Base-by-base conservation (phyloP, 164 flowering plant genomes). In the Stephania japonica region DNA sequence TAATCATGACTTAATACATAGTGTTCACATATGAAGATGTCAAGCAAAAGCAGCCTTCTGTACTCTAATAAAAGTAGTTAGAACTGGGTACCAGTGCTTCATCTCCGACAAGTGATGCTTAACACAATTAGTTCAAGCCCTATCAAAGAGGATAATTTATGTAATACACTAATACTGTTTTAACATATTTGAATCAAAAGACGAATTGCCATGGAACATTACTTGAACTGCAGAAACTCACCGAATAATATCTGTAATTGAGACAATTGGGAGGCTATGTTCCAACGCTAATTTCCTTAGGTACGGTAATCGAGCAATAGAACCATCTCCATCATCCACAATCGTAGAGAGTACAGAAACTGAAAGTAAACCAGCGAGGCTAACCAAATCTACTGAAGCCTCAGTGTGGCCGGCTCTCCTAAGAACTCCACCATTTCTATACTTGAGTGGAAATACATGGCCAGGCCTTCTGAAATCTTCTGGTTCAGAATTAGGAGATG, bases 381-480 rank as follows among this genome's bases (percentile, higher is more conserved):
- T 76, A 68, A 90, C 84, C 75, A 92, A 80, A 85, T 94, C 97
- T 23, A 92, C 88, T 27, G 97, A 92, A 77, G 99, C 99, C 84
- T 94, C 97, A 16, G 97, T 92, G 73, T 92, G 99, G 69, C 97
- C 95, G 65, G 88, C 92, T 76, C 97, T 84, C 67, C 90, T 85
- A 21, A 92, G 76, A 77, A 94, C 91, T 25, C 98, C 98, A 27
- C 98, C 98, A 77, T 85, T 84, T 77, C 90, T 78, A 73, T 91
- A 94, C 81, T 86, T 94, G 13, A 92, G 90, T 7, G 97, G 99
- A 81, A 94, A 92, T n/a, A 94, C 95, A 81, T 92, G 99, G 24
- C 97, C 97, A 3, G 99, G 99, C 82, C 85, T 89, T 78, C 85
- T 80, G 72, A 94, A 92, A 77, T 90, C 90, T 77, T 83, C 86